Base-by-base conservation (phyloP, 441 rosid genomes). In the Gossypium davidsonii region DNA sequence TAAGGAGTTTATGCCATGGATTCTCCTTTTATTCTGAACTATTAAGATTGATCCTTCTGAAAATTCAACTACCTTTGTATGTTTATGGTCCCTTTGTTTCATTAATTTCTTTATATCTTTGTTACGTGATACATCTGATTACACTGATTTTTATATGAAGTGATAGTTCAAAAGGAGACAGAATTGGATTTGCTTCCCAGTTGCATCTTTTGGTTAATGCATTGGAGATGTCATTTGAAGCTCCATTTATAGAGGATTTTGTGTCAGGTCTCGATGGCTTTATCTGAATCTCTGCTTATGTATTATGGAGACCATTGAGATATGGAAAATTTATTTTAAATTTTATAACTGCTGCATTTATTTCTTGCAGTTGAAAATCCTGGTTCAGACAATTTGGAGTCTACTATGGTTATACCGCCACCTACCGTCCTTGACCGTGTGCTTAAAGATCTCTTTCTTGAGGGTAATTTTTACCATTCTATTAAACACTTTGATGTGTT, bases 181-280 rank as follows among this genome's bases (percentile, higher is more conserved):
- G 83, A 78, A 73, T 83, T 74, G 94, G 97, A 70, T 96, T 93
- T 80, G 86, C 97, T 77, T 90, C 97, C 39, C 99, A 93, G 70
- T 87, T 93, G 83, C 79, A 68, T 69, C 85, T 89, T 85, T 83
- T 96, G 85, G 85, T 96, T 76, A 89, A 87, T 74, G 91, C 98
- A 15, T 77, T 91, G 81, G 84, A 84, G 76, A 77, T 75, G 83
- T 87, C 99, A 65, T 89, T 87, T 73, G 74, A 85, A 72, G 92
- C 92, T 76, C 96, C 90, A 77, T 96, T 96, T 78, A 83, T 93
- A 88, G 99, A 91, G 81, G 99, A 96, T 84, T 93, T 90, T 72
- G 93, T 87, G 61, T 90, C 99, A 90, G 99, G 98, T 96, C 62
- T 77, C 79, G 67, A 72, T 75, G 42, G 53, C 77, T 74, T 58